Evolutionary conservation across 2,329 filamentous ascomycete species (phyloP).

Genomic region (Penicillium frequentans): DNA sequence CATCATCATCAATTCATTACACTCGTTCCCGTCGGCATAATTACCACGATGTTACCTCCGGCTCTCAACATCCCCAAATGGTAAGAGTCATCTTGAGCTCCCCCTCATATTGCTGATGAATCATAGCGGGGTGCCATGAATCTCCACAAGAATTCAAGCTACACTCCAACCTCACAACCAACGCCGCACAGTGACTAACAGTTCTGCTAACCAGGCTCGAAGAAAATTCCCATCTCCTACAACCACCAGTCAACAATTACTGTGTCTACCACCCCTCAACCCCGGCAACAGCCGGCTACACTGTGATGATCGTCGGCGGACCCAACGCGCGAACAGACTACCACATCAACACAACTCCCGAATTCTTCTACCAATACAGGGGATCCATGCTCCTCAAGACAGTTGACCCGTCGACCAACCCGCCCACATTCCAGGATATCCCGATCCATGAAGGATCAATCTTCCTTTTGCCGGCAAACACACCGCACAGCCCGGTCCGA

Average conservation of each 20-base stretch:
- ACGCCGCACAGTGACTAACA: neutral
- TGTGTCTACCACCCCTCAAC: conserved; percentile 76
- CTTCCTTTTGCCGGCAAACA: conserved; percentile 89
- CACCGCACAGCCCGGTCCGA: conserved; percentile 92
- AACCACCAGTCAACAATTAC: conserved; percentile 96
- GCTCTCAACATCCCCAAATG: conserved; percentile 50
- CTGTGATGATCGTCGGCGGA: conserved; percentile 88
- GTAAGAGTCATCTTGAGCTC: conserved; percentile 24
- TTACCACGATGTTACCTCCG: conserved; percentile 34
- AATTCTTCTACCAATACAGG: conserved; percentile 97
- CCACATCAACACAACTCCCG: conserved; percentile 93
- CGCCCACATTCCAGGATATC: conserved; percentile 71
- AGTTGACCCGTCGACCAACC: conserved; percentile 63
- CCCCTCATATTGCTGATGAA: conserved; percentile 19
- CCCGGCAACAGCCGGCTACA: conserved; percentile 84
- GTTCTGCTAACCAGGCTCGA: conserved; percentile 65
- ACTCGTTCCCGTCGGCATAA: neutral
- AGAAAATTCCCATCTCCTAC: conserved; percentile 85
- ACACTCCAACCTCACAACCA: neutral
- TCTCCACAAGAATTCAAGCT: neutral
- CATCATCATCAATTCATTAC: neutral
- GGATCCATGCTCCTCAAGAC: conserved; percentile 93
- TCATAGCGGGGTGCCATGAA: conserved; percentile 11
- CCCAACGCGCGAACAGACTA: conserved; percentile 97
- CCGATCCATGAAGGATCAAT: conserved; percentile 90